Evolutionary conservation across 2,329 filamentous ascomycete species (phyloP).

Genomic region (Neospermospora avenae): DNA sequence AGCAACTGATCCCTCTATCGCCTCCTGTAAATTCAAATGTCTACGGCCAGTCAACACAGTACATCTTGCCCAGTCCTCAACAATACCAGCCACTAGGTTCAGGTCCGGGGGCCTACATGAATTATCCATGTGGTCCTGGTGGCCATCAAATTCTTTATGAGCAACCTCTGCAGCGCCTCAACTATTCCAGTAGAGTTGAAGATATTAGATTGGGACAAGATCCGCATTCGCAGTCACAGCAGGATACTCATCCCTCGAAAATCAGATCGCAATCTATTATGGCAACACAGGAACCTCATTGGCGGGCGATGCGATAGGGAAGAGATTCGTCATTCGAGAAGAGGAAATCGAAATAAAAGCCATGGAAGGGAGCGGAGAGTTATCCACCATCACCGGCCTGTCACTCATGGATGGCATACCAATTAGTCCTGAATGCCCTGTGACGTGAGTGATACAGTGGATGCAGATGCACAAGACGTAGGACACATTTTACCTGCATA

Average conservation of each 20-base stretch:
- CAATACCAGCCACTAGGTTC: neutral
- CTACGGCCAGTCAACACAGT: neutral
- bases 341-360: too few relatives aligned
- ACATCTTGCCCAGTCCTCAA: neutral
- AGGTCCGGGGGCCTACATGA: neutral
- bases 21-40: neutral
- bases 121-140: neutral
- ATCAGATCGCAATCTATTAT: slow-evolving; percentile 16
- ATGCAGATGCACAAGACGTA: neutral
- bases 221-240: neutral
- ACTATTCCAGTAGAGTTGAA: slow-evolving; percentile 16
- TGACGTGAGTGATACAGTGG: neutral
- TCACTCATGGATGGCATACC: too few relatives aligned
- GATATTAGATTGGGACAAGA: slow-evolving; percentile 9
- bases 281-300: slow-evolving; percentile 2
- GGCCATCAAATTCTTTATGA: slow-evolving; percentile 1
- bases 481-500: neutral
- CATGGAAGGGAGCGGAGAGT: too few relatives aligned
- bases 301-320: slow-evolving; percentile 3
- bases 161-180: neutral
- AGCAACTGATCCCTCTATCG: neutral
- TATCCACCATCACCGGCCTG: too few relatives aligned
- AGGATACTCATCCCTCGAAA: neutral
- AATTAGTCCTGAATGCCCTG: neutral
- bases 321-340: neutral